Conservation (phyloP, 176 grass and related monocot genomes). For the Eremochloa ophiuroides region DNA sequence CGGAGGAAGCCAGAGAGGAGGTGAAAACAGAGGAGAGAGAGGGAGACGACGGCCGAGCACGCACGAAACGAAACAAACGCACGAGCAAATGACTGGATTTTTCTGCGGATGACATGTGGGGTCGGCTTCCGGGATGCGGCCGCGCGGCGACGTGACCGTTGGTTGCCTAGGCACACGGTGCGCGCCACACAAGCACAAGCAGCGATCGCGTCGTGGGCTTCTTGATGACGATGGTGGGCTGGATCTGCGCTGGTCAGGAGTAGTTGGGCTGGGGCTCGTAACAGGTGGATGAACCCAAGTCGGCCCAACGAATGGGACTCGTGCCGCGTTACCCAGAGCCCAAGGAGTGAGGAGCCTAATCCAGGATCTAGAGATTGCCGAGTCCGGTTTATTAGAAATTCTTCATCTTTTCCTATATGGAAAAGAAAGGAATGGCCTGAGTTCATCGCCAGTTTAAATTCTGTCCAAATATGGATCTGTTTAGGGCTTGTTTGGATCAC, state of each 20-base stretch:
- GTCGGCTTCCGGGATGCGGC: neutral
- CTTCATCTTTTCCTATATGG: neutral
- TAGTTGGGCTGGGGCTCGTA: neutral
- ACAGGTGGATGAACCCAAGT: neutral
- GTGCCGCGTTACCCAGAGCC: no score
- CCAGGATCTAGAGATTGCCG: neutral
- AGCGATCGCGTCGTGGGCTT: neutral
- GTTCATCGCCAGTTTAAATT: no score
- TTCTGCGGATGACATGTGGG: slow-evolving; percentile 9
- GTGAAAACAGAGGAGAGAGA: neutral
- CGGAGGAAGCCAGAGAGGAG: neutral
- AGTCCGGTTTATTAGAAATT: neutral
- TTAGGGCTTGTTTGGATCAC: no score
- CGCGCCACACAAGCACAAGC: neutral
- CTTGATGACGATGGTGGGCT: neutral
- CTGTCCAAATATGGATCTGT: neutral
- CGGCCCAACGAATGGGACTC: neutral
- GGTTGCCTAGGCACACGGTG: neutral
- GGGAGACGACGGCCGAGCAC: neutral
- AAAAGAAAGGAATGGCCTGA: neutral
- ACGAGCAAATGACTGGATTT: neutral
- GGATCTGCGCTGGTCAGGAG: neutral
- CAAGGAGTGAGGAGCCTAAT: no score
- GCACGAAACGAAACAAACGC: neutral
- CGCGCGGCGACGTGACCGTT: neutral